Percentiles rank a stretch among this genome's conserved stretches.
Conservation (phyloP, 2,329 filamentous ascomycete species). For the Ceratocystis smalleyi region DNA sequence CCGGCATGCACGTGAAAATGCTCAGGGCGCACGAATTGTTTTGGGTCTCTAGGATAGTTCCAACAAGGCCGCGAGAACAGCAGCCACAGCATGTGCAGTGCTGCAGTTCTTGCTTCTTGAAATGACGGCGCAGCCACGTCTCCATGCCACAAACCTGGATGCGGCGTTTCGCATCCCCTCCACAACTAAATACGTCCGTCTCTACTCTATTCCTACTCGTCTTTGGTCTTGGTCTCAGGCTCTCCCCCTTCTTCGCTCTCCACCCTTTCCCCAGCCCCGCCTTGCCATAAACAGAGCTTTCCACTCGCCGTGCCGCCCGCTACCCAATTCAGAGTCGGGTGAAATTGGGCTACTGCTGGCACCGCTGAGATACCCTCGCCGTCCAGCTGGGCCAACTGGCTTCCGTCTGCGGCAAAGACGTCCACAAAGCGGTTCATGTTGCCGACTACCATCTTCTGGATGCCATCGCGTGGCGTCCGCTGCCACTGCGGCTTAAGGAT, state of each 20-base stretch:
- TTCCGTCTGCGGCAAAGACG: constrained; percentile 65
- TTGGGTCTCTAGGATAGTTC: too few relatives aligned
- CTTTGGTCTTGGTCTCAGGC: background rate
- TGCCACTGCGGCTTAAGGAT: constrained; percentile 81
- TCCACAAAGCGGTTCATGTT: constrained; percentile 98
- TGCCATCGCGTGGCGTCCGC: constrained; percentile 54
- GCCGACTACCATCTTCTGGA: constrained; percentile 79
- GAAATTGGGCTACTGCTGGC: constrained; percentile 80
- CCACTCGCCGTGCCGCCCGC: constrained; percentile 82
- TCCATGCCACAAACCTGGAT: background rate
- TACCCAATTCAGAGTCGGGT: constrained; percentile 78
- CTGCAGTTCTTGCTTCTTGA: too few relatives aligned
- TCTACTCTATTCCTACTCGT: background rate
- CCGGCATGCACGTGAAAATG: too few relatives aligned
- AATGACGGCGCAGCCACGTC: too few relatives aligned
- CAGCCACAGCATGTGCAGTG: too few relatives aligned
- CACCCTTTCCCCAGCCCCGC: background rate
- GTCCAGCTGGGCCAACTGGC: constrained; percentile 75
- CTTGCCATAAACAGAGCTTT: constrained; percentile 70
- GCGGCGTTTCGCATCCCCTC: background rate
- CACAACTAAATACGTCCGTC: background rate
- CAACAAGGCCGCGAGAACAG: too few relatives aligned
- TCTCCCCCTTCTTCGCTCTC: background rate
- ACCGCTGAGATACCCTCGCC: constrained; percentile 89
- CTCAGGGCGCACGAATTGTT: too few relatives aligned